Evolutionary conservation across 352 stramenopile genomes (phyloP), one percentile per base, ranked within the genome.

Genomic region (Pythium plurisporium): DNA sequence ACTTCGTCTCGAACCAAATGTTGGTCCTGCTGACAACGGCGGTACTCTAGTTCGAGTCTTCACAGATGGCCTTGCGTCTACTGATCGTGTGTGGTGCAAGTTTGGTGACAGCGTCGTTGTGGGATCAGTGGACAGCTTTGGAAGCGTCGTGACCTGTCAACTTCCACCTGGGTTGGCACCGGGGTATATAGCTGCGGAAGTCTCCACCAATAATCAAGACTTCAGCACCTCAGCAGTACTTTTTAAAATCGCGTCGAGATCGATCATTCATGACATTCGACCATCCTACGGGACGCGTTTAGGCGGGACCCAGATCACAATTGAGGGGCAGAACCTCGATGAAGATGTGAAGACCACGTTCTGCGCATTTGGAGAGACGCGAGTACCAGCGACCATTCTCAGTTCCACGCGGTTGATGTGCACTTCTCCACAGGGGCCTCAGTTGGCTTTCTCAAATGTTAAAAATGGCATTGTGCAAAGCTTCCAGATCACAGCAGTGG

Each of bases 131-230:
- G 38, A 64, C 30, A 8, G 1, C 12, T 26, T 20, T 8, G 20
- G 31, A 31, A 41, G 38, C 34, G 48, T 23, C 17, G 17, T 55
- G 19, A 4, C 36, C 8, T 58, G 41, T 31, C n/a, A 9, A 41
- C 31, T 60, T 11, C 34, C 34, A 34, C 29, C 36, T 1, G 22
- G 22, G 7, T 9, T 64, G 19, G 40, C 43, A 8, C 36, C 31
- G 43, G 42, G 76, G 89, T 36, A 70, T 56, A 37, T 59, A 4
- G 27, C 41, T 23, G 55, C 98, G n/a, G 91, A 98, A 51, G 72
- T 97, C 0, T 90, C 83, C 3, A 96, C 91, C 37, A 98, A 98
- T 54, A 87, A 79, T 0, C 79, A 96, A 53, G 94, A 98, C 46
- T 97, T 95, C 43, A 97, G 88, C 5, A 78, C 86, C 40, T 91